These are phyloP conservation scores for Alternaria incomplexa DNA, from an alignment of 2,329 filamentous ascomycete genomes.

Conservation along the genomic window DNA sequence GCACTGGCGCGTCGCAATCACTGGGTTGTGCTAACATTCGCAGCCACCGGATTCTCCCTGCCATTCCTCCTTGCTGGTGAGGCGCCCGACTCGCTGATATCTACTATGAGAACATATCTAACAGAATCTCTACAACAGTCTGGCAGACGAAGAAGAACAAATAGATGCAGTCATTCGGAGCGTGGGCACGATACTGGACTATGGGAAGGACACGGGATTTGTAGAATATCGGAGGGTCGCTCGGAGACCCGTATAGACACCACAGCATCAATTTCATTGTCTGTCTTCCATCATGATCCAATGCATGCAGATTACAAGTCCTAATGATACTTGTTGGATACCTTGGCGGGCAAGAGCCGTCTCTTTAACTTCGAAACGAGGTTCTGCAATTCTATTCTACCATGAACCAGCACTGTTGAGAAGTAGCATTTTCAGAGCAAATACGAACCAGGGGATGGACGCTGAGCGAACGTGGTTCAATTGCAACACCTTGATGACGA, in stretches of 20 bases:
- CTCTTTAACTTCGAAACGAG: neutral
- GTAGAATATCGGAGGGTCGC: conserved; percentile 42
- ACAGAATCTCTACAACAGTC: conserved; percentile 52
- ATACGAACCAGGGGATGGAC: neutral
- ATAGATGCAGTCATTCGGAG: conserved; percentile 27
- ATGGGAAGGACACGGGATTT: conserved; percentile 26
- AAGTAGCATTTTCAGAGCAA: neutral
- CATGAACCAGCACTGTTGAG: neutral
- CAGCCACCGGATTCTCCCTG: conserved; percentile 64
- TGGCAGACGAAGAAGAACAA: conserved; percentile 72
- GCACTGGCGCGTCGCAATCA: conserved; percentile 37
- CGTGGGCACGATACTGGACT: conserved; percentile 22
- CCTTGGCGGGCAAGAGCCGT: neutral
- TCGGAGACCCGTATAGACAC: conserved; percentile 41
- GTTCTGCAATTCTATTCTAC: neutral
- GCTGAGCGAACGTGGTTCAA: neutral
- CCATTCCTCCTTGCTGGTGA: conserved; percentile 71
- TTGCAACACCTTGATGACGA: conserved; percentile 8
- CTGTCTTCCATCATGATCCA: conserved; percentile 20
- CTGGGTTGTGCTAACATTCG: conserved; percentile 46
- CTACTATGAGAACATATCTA: conserved; percentile 17
- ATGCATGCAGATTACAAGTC: neutral
- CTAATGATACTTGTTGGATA: neutral
- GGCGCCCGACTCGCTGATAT: conserved; percentile 26
- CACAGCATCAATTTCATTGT: conserved; percentile 46